phyloP scores from a whole-genome alignment of 2,329 filamentous ascomycete genomes.

The Colletotrichum euphorbiae region DNA sequence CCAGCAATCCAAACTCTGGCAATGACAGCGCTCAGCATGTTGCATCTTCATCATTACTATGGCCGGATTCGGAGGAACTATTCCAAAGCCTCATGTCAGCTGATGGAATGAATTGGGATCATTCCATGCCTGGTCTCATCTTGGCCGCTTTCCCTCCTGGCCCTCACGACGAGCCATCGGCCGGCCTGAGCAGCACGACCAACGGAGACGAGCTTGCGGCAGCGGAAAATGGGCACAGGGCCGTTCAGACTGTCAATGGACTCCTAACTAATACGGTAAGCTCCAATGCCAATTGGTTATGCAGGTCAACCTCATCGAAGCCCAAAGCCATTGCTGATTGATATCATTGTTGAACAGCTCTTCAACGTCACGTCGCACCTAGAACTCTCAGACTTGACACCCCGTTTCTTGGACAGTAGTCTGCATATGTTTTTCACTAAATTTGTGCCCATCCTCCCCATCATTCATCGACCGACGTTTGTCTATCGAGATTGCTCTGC shows the following conservation, averaged over 20 bases:
- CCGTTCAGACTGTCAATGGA: slow-evolving; percentile 23
- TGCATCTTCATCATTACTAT: background rate
- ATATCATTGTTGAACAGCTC: background rate
- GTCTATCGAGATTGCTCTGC: slow-evolving; percentile 11
- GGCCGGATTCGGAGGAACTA: slow-evolving; percentile 11
- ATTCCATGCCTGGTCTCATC: slow-evolving; percentile 7
- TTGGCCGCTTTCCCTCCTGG: background rate
- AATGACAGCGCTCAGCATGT: background rate
- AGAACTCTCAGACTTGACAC: slow-evolving; percentile 14
- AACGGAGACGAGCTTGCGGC: background rate
- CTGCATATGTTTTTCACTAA: slow-evolving; percentile 23
- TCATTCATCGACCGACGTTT: slow-evolving; percentile 16
- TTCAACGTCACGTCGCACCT: slow-evolving; percentile 22
- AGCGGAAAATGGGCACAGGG: slow-evolving; percentile 6
- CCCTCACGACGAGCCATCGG: background rate
- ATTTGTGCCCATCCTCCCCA: slow-evolving; percentile 10
- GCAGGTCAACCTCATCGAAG: too few relatives aligned
- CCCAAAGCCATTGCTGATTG: background rate
- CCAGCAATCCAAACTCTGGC: background rate
- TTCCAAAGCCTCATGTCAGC: slow-evolving; percentile 22
- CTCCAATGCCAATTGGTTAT: too few relatives aligned
- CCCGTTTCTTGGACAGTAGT: slow-evolving; percentile 17
- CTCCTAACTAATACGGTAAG: slow-evolving; percentile 19
- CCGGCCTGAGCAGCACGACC: background rate
- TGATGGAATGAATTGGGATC: slow-evolving; percentile 20